These are phyloP conservation scores for Phalaenopsis aphrodite DNA, from an alignment of 106 monocot species.

Conservation along the genomic window DNA sequence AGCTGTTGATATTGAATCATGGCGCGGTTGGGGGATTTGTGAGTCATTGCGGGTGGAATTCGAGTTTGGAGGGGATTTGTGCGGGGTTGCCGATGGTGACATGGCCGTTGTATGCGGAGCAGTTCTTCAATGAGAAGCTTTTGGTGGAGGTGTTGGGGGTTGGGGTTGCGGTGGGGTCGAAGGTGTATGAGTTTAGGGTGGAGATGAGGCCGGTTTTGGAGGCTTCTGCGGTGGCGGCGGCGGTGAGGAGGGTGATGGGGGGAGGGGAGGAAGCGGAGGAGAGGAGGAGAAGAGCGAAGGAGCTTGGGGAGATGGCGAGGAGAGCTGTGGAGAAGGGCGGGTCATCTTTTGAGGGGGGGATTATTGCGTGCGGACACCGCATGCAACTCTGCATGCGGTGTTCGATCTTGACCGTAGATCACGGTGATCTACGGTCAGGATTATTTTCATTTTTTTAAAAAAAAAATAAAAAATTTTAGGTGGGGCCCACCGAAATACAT, in stretches of 20 bases:
- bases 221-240: conserved; percentile 23
- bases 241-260: conserved; percentile 31
- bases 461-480: too few relatives aligned
- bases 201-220: not conserved
- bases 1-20: conserved; percentile 43
- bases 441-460: too few relatives aligned
- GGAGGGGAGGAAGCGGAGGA: conserved; percentile 10
- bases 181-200: not conserved
- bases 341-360: too few relatives aligned
- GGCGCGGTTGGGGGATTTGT: conserved; percentile 52
- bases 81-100: conserved; percentile 46
- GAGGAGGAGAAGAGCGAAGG: conserved; percentile 21
- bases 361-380: too few relatives aligned
- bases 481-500: too few relatives aligned
- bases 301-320: not conserved
- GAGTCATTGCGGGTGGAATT: conserved; percentile 76
- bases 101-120: conserved; percentile 50
- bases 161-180: conserved; percentile 14
- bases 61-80: conserved; percentile 31
- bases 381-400: too few relatives aligned
- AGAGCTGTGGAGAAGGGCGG: too few relatives aligned
- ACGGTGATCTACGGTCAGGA: too few relatives aligned
- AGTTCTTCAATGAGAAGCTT: conserved; percentile 35
- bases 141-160: conserved; percentile 31
- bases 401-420: too few relatives aligned